A percentile compares a stretch with the other conserved stretches of the same genome.
Evolutionary conservation across 208 protist genomes (phyloP).

Genomic region (Strigomonas galati): DNA sequence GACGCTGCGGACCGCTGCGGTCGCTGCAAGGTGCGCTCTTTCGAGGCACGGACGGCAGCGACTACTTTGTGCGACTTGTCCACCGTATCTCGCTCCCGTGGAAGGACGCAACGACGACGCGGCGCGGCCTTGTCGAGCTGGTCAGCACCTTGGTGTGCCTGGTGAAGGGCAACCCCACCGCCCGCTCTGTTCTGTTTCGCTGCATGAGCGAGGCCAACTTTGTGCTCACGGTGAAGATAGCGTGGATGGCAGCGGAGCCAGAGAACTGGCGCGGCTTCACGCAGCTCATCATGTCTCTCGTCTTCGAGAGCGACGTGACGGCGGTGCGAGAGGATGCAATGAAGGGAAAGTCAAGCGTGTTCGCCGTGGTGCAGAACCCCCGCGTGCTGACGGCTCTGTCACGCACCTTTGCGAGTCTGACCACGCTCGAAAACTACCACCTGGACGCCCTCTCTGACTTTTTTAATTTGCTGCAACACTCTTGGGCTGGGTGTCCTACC

Average conservation of each 20-base stretch:
- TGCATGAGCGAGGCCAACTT: conserved; percentile 28
- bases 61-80: conserved; percentile 39
- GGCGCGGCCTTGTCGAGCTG: background rate
- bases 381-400: conserved; percentile 37
- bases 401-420: conserved; percentile 18
- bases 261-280: conserved; percentile 25
- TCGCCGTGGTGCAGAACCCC: conserved; percentile 49
- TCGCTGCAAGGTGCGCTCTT: conserved; percentile 44
- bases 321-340: conserved; percentile 8
- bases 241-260: conserved; percentile 36
- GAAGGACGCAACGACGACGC: conserved; percentile 5
- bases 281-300: conserved; percentile 25
- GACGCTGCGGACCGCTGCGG: conserved; percentile 7
- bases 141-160: conserved; percentile 19
- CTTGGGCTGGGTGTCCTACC: conserved; percentile 16
- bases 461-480: conserved; percentile 12
- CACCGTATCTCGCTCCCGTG: conserved; percentile 39
- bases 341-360: background rate
- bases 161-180: conserved; percentile 20
- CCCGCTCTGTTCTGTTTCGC: conserved; percentile 25
- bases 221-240: conserved; percentile 39
- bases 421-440: background rate
- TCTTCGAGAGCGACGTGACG: conserved; percentile 27
- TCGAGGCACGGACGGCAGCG: conserved; percentile 6
- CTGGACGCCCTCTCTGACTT: background rate